Evolutionary conservation across 305 asterid genomes (phyloP).

Genomic region (Fraxinus floribunda): DNA sequence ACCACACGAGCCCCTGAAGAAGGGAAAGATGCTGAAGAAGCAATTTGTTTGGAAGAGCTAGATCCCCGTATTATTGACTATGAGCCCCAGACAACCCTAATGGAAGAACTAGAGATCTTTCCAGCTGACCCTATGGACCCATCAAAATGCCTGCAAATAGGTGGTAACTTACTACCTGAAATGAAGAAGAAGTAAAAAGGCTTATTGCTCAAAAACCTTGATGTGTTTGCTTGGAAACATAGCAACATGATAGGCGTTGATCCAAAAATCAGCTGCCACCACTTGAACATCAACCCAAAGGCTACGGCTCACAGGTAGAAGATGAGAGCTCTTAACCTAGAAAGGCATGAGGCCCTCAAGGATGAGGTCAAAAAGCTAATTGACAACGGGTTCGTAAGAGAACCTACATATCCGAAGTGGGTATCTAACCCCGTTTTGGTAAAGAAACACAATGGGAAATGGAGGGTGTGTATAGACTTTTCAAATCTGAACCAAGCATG

Average conservation of each 20-base stretch:
- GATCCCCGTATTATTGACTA: neutral
- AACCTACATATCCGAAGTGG: neutral
- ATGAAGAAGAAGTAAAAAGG: too few relatives aligned
- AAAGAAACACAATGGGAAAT: neutral
- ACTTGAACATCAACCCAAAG: too few relatives aligned
- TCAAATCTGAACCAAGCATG: too few relatives aligned
- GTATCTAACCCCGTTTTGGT: neutral
- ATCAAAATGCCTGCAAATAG: neutral
- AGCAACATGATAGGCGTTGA: neutral
- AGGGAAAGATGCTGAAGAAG: too few relatives aligned
- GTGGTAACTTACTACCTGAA: neutral
- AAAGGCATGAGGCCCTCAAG: too few relatives aligned
- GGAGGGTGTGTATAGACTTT: neutral
- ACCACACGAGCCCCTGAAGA: too few relatives aligned
- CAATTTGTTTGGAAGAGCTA: neutral
- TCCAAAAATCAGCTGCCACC: too few relatives aligned
- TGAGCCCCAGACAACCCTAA: too few relatives aligned
- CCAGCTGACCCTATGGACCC: neutral
- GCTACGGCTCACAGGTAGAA: too few relatives aligned
- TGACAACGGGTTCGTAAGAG: neutral
- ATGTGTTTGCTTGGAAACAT: neutral
- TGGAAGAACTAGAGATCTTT: neutral
- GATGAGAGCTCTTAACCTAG: too few relatives aligned
- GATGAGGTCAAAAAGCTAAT: too few relatives aligned
- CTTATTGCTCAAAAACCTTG: neutral